Evolutionary conservation across 139 green algal genomes (phyloP).

Genomic region (Picochlorum sp.): DNA sequence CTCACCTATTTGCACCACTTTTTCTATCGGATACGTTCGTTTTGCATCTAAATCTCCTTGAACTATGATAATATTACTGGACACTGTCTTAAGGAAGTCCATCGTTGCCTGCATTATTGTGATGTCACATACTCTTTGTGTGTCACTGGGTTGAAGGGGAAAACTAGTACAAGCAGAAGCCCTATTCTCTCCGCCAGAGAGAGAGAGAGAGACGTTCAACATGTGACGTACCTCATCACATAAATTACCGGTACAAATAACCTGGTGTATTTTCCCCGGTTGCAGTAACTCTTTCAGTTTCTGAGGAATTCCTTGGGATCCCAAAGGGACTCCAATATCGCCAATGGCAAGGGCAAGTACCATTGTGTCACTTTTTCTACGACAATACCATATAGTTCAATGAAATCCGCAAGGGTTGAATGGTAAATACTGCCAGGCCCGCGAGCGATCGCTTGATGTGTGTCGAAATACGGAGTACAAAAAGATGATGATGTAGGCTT

Average conservation of each 20-base stretch:
- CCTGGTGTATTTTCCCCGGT: constrained; percentile 87
- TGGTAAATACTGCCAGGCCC: no score
- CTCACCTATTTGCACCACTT: constrained; percentile 66
- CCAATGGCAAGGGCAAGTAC: constrained; percentile 88
- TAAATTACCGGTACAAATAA: constrained; percentile 84
- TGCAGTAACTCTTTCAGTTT: constrained; percentile 90
- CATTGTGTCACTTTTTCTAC: constrained; percentile 40
- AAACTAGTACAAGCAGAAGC: not conserved
- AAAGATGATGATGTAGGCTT: no score
- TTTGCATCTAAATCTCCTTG: constrained; percentile 89
- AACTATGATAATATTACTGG: constrained; percentile 58
- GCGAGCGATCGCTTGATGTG: no score
- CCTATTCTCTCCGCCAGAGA: constrained; percentile 34
- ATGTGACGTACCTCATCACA: constrained; percentile 29
- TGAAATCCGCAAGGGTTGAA: no score
- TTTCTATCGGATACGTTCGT: constrained; percentile 51
- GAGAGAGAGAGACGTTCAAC: no score
- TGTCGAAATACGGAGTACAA: no score
- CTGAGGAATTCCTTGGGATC: constrained; percentile 67
- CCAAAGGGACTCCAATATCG: constrained; percentile 86
- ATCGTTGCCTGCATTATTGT: constrained; percentile 46
- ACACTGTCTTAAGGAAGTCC: constrained; percentile 79
- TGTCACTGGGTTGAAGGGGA: not conserved
- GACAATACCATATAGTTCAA: not conserved
- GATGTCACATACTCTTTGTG: not conserved